Percentiles rank a stretch among this genome's conserved stretches.
These are phyloP conservation scores for Botrytis deweyae DNA, from an alignment of 2,329 filamentous ascomycete species.

Conservation along the genomic window DNA sequence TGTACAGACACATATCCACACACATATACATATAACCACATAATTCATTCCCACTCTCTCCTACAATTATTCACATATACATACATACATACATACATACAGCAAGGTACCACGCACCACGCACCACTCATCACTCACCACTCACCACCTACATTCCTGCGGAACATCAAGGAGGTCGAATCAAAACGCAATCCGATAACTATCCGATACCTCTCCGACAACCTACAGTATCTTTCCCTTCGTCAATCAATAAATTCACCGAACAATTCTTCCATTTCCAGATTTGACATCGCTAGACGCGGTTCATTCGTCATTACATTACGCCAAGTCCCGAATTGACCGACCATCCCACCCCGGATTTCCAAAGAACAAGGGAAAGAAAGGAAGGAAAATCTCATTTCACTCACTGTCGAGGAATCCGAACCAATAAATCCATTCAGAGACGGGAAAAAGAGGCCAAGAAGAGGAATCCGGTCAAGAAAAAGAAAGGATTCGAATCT, in stretches of 20 bases:
- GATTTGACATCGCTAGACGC: conserved; percentile 11
- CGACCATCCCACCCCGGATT: conserved; percentile 8
- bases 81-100: background rate
- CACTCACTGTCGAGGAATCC: background rate
- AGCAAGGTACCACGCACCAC: background rate
- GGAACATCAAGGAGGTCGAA: background rate
- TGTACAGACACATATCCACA: background rate
- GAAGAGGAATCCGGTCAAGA: background rate
- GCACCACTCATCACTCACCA: too few species aligned
- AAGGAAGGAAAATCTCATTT: background rate
- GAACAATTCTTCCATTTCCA: background rate
- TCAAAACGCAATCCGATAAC: background rate
- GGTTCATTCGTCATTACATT: conserved; percentile 6
- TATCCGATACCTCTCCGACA: background rate
- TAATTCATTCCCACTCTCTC: background rate
- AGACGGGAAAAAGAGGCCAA: background rate
- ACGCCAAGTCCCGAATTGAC: conserved; percentile 8
- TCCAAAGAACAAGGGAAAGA: background rate
- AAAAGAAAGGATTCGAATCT: background rate
- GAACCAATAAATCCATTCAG: background rate
- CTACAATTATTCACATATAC: background rate
- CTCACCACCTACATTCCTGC: background rate
- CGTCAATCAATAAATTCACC: background rate
- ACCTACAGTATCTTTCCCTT: background rate
- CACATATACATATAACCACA: background rate